These are phyloP conservation scores for Parastagonospora avenae DNA, from an alignment of 2,329 filamentous ascomycete genomes.

Conservation along the genomic window DNA sequence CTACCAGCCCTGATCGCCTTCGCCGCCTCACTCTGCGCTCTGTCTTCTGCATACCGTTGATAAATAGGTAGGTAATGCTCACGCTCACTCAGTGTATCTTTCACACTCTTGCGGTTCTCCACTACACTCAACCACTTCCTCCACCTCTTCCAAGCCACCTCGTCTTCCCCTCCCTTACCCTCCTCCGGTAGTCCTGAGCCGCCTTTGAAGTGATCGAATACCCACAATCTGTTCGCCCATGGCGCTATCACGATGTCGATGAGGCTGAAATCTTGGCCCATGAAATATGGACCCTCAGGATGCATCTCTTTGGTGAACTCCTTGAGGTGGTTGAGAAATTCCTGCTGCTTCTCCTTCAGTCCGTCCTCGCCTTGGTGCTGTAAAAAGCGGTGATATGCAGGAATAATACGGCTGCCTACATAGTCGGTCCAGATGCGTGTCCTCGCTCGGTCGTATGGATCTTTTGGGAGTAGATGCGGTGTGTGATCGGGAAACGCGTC, in stretches of 20 bases:
- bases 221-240: slow-evolving; percentile 73
- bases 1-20: slow-evolving; percentile 62
- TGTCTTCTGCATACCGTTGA: slow-evolving; percentile 54
- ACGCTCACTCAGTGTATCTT: slow-evolving; percentile 70
- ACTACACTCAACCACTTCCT: slow-evolving; percentile 67
- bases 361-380: slow-evolving; percentile 45
- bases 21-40: slow-evolving; percentile 54
- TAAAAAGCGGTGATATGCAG: slow-evolving; percentile 69
- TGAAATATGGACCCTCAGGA: slow-evolving; percentile 67
- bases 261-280: slow-evolving; percentile 66
- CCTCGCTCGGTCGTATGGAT: slow-evolving; percentile 68
- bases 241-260: slow-evolving; percentile 75
- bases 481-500: slow-evolving; percentile 65
- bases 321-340: slow-evolving; percentile 65
- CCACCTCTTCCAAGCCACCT: slow-evolving; percentile 68
- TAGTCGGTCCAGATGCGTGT: slow-evolving; percentile 78
- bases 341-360: slow-evolving; percentile 58
- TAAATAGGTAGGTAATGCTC: slow-evolving; percentile 73
- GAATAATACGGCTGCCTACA: slow-evolving; percentile 68
- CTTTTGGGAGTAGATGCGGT: slow-evolving; percentile 61
- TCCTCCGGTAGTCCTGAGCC: slow-evolving; percentile 57
- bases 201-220: slow-evolving; percentile 76
- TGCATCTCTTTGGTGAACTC: slow-evolving; percentile 68
- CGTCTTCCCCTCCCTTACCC: slow-evolving; percentile 58
- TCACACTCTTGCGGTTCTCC: slow-evolving; percentile 64